Evolutionary conservation across 805 yeast genomes (phyloP).

Genomic region (Kodamaea kaohsiungensis): DNA sequence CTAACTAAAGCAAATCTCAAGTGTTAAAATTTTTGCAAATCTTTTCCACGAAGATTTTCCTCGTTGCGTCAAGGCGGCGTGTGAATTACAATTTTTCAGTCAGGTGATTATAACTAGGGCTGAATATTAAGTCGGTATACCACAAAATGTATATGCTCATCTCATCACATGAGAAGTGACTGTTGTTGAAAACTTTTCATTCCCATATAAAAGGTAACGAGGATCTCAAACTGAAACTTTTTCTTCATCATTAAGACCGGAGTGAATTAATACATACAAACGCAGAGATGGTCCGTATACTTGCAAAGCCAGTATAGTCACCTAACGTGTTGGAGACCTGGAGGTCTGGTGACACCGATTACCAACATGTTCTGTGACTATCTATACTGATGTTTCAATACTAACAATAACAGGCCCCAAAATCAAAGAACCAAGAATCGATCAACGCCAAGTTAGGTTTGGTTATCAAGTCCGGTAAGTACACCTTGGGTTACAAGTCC

Average conservation of each 20-base stretch:
- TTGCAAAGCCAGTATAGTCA: slow-evolving; percentile 1
- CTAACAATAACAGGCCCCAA: slow-evolving; percentile 84
- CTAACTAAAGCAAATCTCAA: slow-evolving; percentile 1
- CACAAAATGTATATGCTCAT: background rate
- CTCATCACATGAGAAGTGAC: slow-evolving; percentile 5
- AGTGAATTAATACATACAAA: slow-evolving; percentile 63
- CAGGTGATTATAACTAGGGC: background rate
- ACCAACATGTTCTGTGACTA: slow-evolving; percentile 9
- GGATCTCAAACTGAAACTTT: background rate
- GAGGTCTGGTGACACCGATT: slow-evolving; percentile 7
- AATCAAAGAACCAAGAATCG: slow-evolving; percentile 87
- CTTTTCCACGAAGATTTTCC: slow-evolving; percentile 8
- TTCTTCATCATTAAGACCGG: slow-evolving; percentile 66
- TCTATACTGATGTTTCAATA: slow-evolving; percentile 16
- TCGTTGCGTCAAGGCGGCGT: slow-evolving; percentile 3
- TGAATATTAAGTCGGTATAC: background rate
- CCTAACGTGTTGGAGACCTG: slow-evolving; percentile 8
- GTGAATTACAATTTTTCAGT: background rate
- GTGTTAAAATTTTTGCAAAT: slow-evolving; percentile 7
- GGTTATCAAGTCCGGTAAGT: slow-evolving; percentile 98
- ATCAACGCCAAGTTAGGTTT: slow-evolving; percentile 98
- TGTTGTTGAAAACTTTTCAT: slow-evolving; percentile 7
- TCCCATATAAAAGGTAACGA: slow-evolving; percentile 1
- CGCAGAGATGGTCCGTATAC: slow-evolving; percentile 98
- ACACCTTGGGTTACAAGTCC: slow-evolving; percentile 99